Conservation (phyloP, 2,329 filamentous ascomycete genomes). For the Diaporthe sp. region DNA sequence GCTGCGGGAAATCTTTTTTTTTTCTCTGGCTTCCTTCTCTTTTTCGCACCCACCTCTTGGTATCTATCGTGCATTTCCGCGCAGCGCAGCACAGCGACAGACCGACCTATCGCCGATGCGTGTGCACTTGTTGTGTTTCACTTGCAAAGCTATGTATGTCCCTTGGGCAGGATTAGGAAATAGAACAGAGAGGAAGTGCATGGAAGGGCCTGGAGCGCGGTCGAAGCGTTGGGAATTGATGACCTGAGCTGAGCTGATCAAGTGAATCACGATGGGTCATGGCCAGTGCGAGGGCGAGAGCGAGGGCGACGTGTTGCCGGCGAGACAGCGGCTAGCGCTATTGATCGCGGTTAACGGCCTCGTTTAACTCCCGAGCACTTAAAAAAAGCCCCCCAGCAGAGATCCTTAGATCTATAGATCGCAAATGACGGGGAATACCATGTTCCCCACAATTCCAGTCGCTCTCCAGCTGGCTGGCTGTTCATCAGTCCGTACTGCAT, state of each 20-base stretch:
- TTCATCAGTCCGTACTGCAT: neutral
- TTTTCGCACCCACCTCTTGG: slow-evolving; percentile 12
- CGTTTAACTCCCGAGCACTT: slow-evolving; percentile 3
- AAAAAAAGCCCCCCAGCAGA: neutral
- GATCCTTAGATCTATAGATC: slow-evolving; percentile 26
- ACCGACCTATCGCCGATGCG: slow-evolving; percentile 28
- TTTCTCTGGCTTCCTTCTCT: neutral
- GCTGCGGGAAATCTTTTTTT: slow-evolving; percentile 10
- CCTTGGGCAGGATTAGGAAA: neutral
- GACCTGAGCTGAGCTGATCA: neutral
- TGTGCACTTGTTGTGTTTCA: slow-evolving; percentile 13
- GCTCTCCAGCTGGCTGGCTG: too few species aligned
- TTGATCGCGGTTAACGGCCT: slow-evolving; percentile 16
- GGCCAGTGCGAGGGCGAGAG: neutral
- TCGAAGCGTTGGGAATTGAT: neutral
- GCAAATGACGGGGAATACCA: neutral
- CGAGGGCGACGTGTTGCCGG: neutral
- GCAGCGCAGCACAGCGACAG: neutral
- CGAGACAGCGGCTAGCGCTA: slow-evolving; percentile 17
- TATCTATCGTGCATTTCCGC: slow-evolving; percentile 12
- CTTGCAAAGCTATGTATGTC: neutral
- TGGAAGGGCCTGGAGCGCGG: slow-evolving; percentile 24
- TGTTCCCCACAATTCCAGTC: neutral
- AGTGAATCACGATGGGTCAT: neutral
- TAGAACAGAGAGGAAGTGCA: neutral